Base-by-base conservation (phyloP, 2,329 filamentous ascomycete genomes). In the Tolypocladium pustulatum region DNA sequence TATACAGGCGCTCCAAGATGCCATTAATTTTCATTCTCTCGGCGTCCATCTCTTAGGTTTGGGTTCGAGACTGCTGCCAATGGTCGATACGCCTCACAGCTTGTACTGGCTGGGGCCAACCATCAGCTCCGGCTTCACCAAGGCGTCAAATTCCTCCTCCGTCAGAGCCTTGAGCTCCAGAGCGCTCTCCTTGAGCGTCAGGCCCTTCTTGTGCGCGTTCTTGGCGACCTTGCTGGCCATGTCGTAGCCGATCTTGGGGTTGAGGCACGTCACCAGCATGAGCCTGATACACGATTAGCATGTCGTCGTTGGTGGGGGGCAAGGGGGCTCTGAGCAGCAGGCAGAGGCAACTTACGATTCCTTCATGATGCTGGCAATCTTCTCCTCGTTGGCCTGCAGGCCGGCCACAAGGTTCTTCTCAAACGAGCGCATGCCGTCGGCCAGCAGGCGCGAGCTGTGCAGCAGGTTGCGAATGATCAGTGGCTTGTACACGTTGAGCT, bases 401-500 rank as follows among this genome's bases (percentile, higher is more conserved):
- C 93, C 94, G 51, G 79, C 84, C 25, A 99, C 88, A 37, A 97
- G 81, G 78, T 97, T 93, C 81, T 90, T 89, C 79, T 96, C 90
- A 72, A 99, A 97, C 64, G 90, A 95, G 69, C 83, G 84, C 92
- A 97, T 97, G 68, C 89, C 90, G 70, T 99, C 94, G 40, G 90
- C 82, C 59, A 99, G 79, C 61, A 99, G 86, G 64, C 93, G 86
- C 59, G 88, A 81, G 78, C 91, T 96, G 83, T 97, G 94, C 43
- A 99, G 83, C 65, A 97, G 80, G 79, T 97, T 97, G 75, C 89
- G 84, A 76, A 97, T 97, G 73, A 99, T 83, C 60, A 97, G 84
- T 51, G 94, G 94, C 83, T 97, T 97, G 85, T 96, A 99, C 58
- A 97, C 94, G 76, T 97, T 99, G 66, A 99, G 84, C 78, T 97